phyloP scores from a whole-genome alignment of 345 rosid genomes.

The Garcia nutans region DNA sequence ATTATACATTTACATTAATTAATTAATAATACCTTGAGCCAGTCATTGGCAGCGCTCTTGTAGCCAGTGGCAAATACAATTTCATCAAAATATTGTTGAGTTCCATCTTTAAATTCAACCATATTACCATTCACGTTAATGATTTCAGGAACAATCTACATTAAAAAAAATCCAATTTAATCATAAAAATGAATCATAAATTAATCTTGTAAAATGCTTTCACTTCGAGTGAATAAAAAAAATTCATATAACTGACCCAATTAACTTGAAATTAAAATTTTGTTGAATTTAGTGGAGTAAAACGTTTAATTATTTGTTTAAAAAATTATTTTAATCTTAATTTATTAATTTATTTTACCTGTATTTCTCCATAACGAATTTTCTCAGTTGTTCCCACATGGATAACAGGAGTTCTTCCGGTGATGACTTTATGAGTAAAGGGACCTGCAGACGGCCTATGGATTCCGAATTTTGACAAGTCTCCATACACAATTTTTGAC shows the following conservation, averaged over 20 bases:
- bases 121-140: neutral
- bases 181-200: neutral
- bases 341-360: slow-evolving; percentile 8
- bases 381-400: slow-evolving; percentile 26
- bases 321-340: too few relatives aligned
- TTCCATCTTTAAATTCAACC: slow-evolving; percentile 10
- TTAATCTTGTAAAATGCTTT: neutral
- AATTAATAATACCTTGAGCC: slow-evolving; percentile 38
- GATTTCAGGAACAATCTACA: slow-evolving; percentile 1
- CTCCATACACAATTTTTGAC: neutral
- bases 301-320: neutral
- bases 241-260: too few relatives aligned
- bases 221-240: too few relatives aligned
- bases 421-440: slow-evolving; percentile 3
- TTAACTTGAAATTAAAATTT: too few relatives aligned
- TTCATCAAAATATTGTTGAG: slow-evolving; percentile 18
- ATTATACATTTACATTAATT: too few relatives aligned
- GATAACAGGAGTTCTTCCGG: slow-evolving; percentile 24
- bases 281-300: neutral
- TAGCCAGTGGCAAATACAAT: slow-evolving; percentile 32
- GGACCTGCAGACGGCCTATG: slow-evolving; percentile 17
- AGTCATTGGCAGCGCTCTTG: slow-evolving; percentile 27
- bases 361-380: slow-evolving; percentile 22
- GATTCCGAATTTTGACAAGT: slow-evolving; percentile 17
- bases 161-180: neutral